Conservation (phyloP, 176 grass and related monocot species). For the Calamus simplicifolius region DNA sequence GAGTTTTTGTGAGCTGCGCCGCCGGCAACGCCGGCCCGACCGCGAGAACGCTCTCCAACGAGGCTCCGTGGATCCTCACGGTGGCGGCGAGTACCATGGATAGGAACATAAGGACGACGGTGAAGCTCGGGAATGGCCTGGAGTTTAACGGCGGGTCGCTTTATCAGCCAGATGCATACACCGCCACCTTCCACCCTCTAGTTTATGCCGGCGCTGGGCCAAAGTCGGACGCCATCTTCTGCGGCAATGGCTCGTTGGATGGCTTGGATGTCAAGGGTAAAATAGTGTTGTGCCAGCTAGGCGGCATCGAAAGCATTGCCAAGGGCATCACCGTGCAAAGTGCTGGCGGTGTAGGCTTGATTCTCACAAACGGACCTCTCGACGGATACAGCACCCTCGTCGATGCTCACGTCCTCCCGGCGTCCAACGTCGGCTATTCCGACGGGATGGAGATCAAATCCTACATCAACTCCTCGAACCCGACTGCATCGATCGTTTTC, state of each 20-base stretch:
- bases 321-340: constrained; percentile 31
- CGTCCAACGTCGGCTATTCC: neutral
- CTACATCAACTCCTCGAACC: constrained; percentile 21
- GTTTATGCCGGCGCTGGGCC: constrained; percentile 6
- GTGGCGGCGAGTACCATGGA: constrained; percentile 62
- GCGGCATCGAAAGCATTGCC: constrained; percentile 7
- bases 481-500: constrained; percentile 4
- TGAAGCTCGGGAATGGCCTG: constrained; percentile 43
- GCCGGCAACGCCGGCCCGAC: constrained; percentile 49
- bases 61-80: constrained; percentile 86
- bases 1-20: constrained; percentile 53
- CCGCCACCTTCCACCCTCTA: constrained; percentile 17
- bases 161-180: constrained; percentile 43
- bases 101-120: constrained; percentile 30
- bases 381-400: neutral
- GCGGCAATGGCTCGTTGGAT: constrained; percentile 25
- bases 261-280: constrained; percentile 38
- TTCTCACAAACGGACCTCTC: neutral
- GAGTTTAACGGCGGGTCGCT: constrained; percentile 42
- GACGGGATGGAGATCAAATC: constrained; percentile 9
- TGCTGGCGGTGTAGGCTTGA: constrained; percentile 13
- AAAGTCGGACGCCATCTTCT: constrained; percentile 17
- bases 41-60: constrained; percentile 38
- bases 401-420: neutral
- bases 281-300: constrained; percentile 54